These are phyloP conservation scores for Crithidia sp. DNA, from an alignment of 208 protist genomes.

Conservation along the genomic window DNA sequence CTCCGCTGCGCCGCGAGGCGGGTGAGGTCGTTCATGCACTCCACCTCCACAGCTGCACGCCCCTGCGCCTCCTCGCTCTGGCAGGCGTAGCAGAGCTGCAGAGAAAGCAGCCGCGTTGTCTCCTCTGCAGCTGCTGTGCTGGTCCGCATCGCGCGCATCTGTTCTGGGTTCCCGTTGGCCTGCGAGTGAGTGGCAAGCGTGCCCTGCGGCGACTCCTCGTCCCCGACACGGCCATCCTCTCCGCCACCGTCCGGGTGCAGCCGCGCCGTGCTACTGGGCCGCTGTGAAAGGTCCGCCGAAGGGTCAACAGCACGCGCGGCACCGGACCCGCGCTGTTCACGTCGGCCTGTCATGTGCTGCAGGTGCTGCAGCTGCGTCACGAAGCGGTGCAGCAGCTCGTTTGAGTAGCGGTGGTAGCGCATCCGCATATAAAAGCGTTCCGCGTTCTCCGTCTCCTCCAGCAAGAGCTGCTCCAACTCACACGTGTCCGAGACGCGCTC, in stretches of 20 bases:
- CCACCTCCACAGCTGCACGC: slow-evolving; percentile 41
- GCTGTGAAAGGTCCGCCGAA: not conserved
- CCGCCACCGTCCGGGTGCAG: not conserved
- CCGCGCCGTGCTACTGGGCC: not conserved
- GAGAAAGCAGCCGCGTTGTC: not conserved
- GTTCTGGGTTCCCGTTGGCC: not conserved
- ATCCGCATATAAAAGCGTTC: slow-evolving; percentile 74
- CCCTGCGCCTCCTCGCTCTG: slow-evolving; percentile 37
- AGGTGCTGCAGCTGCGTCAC: slow-evolving; percentile 20
- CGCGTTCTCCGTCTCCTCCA: slow-evolving; percentile 79
- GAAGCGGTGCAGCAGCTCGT: slow-evolving; percentile 43
- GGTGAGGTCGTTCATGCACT: slow-evolving; percentile 12
- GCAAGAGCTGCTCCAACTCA: slow-evolving; percentile 72
- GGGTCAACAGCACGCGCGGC: not conserved
- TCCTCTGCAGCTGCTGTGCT: not conserved
- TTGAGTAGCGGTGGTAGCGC: slow-evolving; percentile 50
- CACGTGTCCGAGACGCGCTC: slow-evolving; percentile 42
- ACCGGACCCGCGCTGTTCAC: not conserved
- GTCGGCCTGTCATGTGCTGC: slow-evolving; percentile 17
- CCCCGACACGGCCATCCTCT: not conserved
- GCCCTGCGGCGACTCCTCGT: not conserved
- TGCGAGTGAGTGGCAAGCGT: not conserved
- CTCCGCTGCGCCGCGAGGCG: slow-evolving; percentile 25
- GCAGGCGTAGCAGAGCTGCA: slow-evolving; percentile 42
- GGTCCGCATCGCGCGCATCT: not conserved